Conservation (phyloP, 306 rosid genomes). For the Lathyrus sativus region DNA sequence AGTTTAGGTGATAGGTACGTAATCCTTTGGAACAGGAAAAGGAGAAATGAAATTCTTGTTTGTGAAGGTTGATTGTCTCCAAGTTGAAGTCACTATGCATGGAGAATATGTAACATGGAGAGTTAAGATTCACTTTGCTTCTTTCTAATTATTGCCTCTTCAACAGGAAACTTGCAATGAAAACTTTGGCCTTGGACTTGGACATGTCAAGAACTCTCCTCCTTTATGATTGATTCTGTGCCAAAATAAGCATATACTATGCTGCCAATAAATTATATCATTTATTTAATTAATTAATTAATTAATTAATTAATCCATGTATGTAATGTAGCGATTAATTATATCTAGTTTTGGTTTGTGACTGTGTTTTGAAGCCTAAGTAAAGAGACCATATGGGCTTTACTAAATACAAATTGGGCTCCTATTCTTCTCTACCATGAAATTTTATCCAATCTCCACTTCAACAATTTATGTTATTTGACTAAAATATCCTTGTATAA, state of each 20-base stretch:
- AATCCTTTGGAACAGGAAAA: conserved; percentile 29
- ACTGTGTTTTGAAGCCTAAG: neutral
- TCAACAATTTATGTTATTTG: no score
- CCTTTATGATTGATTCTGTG: conserved; percentile 42
- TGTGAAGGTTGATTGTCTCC: conserved; percentile 58
- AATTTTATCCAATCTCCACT: no score
- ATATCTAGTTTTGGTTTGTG: neutral
- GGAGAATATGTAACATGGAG: conserved; percentile 43
- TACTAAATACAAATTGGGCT: neutral
- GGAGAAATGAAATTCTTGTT: conserved; percentile 37
- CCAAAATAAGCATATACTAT: conserved; percentile 28
- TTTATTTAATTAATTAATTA: neutral
- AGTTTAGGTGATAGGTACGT: conserved; percentile 18
- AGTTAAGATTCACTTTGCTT: conserved; percentile 33
- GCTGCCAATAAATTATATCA: neutral
- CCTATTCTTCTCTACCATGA: no score
- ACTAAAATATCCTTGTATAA: no score
- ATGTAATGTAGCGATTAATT: neutral
- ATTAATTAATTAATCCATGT: conserved; percentile 15
- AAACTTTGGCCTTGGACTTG: conserved; percentile 45
- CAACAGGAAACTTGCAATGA: conserved; percentile 46
- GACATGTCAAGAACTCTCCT: conserved; percentile 36
- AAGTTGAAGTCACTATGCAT: conserved; percentile 60
- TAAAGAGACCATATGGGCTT: neutral
- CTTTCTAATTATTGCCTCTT: conserved; percentile 39